Conservation (phyloP, 1,284 basidiomycete species). For the Phylloboletellus chloephorus region DNA sequence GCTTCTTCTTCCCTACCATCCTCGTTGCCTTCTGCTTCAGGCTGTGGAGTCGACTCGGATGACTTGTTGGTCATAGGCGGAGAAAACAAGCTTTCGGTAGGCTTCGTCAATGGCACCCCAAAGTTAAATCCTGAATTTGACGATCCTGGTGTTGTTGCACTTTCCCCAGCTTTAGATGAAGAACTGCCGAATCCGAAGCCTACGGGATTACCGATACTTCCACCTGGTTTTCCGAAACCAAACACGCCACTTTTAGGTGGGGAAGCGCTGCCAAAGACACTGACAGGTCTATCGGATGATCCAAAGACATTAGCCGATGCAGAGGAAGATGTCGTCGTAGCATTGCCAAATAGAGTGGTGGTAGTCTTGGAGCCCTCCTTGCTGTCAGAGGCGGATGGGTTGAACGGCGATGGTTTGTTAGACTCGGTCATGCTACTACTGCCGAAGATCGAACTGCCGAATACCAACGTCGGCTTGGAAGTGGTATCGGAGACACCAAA, state of each 20-base stretch:
- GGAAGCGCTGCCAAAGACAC: conserved; percentile 32
- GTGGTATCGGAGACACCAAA: conserved; percentile 19
- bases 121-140: conserved; percentile 26
- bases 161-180: conserved; percentile 29
- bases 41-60: conserved; percentile 33
- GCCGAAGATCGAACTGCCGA: conserved; percentile 29
- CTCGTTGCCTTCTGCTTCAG: conserved; percentile 29
- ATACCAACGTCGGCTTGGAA: conserved; percentile 23
- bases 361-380: conserved; percentile 14
- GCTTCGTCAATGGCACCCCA: conserved; percentile 24
- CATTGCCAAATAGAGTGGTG: conserved; percentile 18
- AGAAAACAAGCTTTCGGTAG: conserved; percentile 26
- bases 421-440: conserved; percentile 12
- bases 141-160: conserved; percentile 12
- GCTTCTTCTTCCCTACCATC: conserved; percentile 33
- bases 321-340: conserved; percentile 10
- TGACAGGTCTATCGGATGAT: conserved; percentile 25
- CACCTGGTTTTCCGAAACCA: conserved; percentile 32
- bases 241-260: conserved; percentile 23
- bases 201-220: conserved; percentile 54
- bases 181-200: conserved; percentile 52
- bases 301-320: conserved; percentile 19
- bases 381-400: conserved; percentile 9
- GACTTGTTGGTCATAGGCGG: conserved; percentile 29
- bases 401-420: conserved; percentile 13